Conservation (phyloP, 495 filamentous ascomycete species). For the Aspergillus homomorphus region DNA sequence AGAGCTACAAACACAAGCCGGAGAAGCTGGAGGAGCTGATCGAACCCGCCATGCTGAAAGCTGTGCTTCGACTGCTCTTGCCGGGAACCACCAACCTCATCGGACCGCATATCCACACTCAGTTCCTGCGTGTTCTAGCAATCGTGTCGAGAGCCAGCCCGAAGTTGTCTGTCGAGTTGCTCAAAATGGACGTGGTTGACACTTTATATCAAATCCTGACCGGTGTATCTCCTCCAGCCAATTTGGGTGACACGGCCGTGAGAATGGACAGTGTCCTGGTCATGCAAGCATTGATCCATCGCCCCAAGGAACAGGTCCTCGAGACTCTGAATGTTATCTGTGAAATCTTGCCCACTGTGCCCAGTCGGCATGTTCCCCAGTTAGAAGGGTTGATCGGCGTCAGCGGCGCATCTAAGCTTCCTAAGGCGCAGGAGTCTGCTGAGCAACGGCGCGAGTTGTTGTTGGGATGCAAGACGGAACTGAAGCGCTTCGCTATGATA, state of each 20-base stretch:
- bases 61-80: slow-evolving; percentile 83
- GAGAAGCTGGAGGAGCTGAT: slow-evolving; percentile 89
- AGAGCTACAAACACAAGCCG: slow-evolving; percentile 88
- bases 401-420: slow-evolving; percentile 37
- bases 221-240: slow-evolving; percentile 85
- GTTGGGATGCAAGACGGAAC: slow-evolving; percentile 74
- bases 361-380: slow-evolving; percentile 37
- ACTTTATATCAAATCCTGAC: slow-evolving; percentile 98
- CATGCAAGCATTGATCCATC: slow-evolving; percentile 97
- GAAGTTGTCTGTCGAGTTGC: slow-evolving; percentile 77
- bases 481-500: slow-evolving; percentile 89
- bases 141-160: slow-evolving; percentile 88
- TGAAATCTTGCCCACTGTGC: slow-evolving; percentile 73
- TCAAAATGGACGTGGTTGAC: slow-evolving; percentile 97
- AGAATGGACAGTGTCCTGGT: slow-evolving; percentile 97
- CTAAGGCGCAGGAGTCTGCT: slow-evolving; percentile 58
- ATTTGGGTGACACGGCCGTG: slow-evolving; percentile 72
- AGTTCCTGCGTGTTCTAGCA: slow-evolving; percentile 87
- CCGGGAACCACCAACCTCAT: slow-evolving; percentile 96
- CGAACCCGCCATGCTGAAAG: slow-evolving; percentile 77
- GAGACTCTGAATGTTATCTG: slow-evolving; percentile 98
- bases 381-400: slow-evolving; percentile 53
- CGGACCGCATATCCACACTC: slow-evolving; percentile 91
- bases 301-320: slow-evolving; percentile 93
- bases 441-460: slow-evolving; percentile 77